These are phyloP conservation scores for Yamadazyma atlantica DNA, from an alignment of 1,139 yeast genomes.

Conservation along the genomic window DNA sequence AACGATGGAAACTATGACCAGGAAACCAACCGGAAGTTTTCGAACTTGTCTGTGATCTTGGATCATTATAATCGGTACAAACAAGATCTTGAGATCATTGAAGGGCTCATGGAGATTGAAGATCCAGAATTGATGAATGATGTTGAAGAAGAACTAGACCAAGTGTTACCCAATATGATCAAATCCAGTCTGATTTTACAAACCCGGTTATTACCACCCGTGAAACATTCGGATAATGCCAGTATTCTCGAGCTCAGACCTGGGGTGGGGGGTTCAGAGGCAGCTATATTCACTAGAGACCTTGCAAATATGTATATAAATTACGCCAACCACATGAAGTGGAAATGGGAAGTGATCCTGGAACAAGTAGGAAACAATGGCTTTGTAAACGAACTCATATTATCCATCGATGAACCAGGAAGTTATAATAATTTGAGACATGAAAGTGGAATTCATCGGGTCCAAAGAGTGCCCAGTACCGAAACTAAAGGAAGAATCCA, in stretches of 20 bases:
- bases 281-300: constrained; percentile 81
- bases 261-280: constrained; percentile 96
- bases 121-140: constrained; percentile 25
- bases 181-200: constrained; percentile 48
- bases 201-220: constrained; percentile 66
- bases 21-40: constrained; percentile 54
- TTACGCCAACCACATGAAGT: constrained; percentile 61
- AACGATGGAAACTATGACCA: constrained; percentile 52
- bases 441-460: constrained; percentile 96
- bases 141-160: constrained; percentile 28
- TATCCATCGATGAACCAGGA: constrained; percentile 74
- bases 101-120: constrained; percentile 37
- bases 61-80: constrained; percentile 52
- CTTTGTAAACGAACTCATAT: constrained; percentile 67
- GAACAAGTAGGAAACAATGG: constrained; percentile 64
- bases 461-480: constrained; percentile 90
- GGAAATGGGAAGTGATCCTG: constrained; percentile 67
- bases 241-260: constrained; percentile 86
- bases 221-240: constrained; percentile 73
- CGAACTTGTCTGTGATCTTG: constrained; percentile 54
- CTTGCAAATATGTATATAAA: constrained; percentile 77
- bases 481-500: constrained; percentile 94
- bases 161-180: constrained; percentile 34
- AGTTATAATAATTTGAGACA: constrained; percentile 70
- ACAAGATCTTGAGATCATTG: constrained; percentile 30